Percentiles rank a stretch among this genome's conserved stretches.
phyloP scores from a whole-genome alignment of 1,139 yeast species.

The Yamadazyma mexicana region DNA sequence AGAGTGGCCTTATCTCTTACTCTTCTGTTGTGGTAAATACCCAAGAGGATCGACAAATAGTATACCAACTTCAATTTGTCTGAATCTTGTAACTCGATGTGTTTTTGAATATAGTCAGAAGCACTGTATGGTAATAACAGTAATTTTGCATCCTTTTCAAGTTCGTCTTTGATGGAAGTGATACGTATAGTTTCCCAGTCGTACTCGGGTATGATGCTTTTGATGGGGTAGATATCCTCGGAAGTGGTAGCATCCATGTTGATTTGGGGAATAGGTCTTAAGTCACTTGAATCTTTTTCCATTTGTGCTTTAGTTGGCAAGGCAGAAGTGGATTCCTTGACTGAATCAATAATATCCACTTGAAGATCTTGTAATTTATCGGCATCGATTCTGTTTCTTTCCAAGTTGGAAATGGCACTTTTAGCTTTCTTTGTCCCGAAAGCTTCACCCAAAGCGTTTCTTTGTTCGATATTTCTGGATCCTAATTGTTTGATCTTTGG shows the following conservation, averaged over 20 bases:
- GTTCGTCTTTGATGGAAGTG: slow-evolving; percentile 51
- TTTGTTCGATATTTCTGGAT: slow-evolving; percentile 54
- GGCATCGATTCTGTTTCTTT: slow-evolving; percentile 83
- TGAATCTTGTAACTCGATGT: slow-evolving; percentile 49
- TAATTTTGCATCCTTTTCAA: slow-evolving; percentile 47
- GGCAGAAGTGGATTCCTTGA: slow-evolving; percentile 65
- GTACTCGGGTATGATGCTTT: slow-evolving; percentile 63
- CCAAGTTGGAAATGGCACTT: slow-evolving; percentile 79
- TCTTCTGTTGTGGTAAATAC: slow-evolving; percentile 75
- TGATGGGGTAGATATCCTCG: slow-evolving; percentile 78
- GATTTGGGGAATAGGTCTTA: slow-evolving; percentile 83
- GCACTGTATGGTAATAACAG: slow-evolving; percentile 59
- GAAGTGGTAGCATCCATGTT: slow-evolving; percentile 75
- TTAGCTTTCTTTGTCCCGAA: slow-evolving; percentile 97
- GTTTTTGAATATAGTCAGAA: slow-evolving; percentile 27
- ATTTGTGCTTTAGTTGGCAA: slow-evolving; percentile 70
- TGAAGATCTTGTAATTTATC: slow-evolving; percentile 74
- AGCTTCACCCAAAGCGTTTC: slow-evolving; percentile 88
- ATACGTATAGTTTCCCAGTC: slow-evolving; percentile 70
- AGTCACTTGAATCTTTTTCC: slow-evolving; percentile 53
- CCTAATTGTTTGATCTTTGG: slow-evolving; percentile 63
- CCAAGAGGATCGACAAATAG: slow-evolving; percentile 77
- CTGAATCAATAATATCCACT: slow-evolving; percentile 78
- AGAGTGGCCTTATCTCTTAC: slow-evolving; percentile 59
- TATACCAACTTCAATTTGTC: slow-evolving; percentile 68